phyloP scores from a whole-genome alignment of 306 rosid genomes.

The Corylus heterophylla region DNA sequence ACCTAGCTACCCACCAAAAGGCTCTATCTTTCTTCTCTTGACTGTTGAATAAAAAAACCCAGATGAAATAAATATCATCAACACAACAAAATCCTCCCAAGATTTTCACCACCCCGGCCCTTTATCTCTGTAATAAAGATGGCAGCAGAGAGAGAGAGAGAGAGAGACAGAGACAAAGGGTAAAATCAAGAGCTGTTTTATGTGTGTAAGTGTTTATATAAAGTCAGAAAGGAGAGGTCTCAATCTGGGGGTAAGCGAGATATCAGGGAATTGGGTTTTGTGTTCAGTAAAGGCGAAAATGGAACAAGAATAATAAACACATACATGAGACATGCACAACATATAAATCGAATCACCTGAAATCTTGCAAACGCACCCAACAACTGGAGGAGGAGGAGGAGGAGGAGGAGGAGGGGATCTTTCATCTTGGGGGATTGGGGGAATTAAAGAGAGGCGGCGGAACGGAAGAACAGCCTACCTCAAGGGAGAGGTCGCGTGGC shows the following conservation, averaged over 20 bases:
- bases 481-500: constrained; percentile 26
- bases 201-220: constrained; percentile 14
- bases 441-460: constrained; percentile 28
- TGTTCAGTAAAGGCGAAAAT: constrained; percentile 9
- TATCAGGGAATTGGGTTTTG: constrained; percentile 3
- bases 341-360: constrained; percentile 7
- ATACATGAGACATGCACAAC: background rate
- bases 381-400: background rate
- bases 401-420: background rate
- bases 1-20: constrained; percentile 23
- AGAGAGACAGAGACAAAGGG: background rate
- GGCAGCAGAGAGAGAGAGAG: background rate
- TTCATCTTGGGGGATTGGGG: too few species aligned
- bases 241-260: constrained; percentile 17
- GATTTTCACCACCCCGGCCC: constrained; percentile 19
- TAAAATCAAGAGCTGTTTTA: background rate
- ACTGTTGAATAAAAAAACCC: background rate
- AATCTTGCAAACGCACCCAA: background rate
- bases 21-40: background rate
- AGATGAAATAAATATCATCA: background rate
- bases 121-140: background rate
- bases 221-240: constrained; percentile 15
- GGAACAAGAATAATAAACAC: constrained; percentile 17
- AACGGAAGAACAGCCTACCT: background rate
- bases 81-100: constrained; percentile 7